These are phyloP conservation scores for Arthrobotrys pseudoclavata DNA, from an alignment of 2,329 filamentous ascomycete genomes.

Conservation along the genomic window DNA sequence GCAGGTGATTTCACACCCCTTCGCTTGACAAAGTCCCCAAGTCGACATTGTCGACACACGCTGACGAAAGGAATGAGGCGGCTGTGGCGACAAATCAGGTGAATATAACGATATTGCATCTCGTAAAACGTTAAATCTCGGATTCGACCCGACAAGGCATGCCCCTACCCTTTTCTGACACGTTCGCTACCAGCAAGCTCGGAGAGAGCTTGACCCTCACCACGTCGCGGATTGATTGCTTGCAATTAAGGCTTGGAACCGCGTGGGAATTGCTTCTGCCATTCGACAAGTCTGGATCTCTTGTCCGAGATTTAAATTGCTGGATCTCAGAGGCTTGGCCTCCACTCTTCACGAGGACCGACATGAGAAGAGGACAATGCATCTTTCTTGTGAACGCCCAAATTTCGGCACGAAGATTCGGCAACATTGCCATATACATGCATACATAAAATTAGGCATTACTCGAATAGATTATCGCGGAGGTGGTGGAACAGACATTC, in stretches of 20 bases:
- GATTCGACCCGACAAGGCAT: constrained; percentile 53
- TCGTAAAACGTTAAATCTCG: constrained; percentile 33
- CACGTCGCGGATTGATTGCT: constrained; percentile 51
- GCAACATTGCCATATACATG: constrained; percentile 33
- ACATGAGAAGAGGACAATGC: constrained; percentile 30
- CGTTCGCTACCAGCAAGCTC: constrained; percentile 45
- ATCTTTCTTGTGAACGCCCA: constrained; percentile 31
- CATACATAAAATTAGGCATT: constrained; percentile 3
- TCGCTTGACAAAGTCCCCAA: constrained; percentile 8
- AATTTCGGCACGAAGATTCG: constrained; percentile 45
- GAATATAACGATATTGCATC: constrained; percentile 31
- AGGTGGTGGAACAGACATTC: constrained; percentile 21
- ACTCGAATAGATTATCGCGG: constrained; percentile 10
- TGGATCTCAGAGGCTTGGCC: constrained; percentile 23
- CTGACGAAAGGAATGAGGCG: constrained; percentile 36
- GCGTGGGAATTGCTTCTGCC: constrained; percentile 54
- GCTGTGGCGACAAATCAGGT: constrained; percentile 38
- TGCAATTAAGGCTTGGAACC: constrained; percentile 45
- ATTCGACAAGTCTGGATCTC: constrained; percentile 40
- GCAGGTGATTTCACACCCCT: constrained; percentile 25
- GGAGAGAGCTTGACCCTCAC: constrained; percentile 32
- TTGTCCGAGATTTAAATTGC: constrained; percentile 29
- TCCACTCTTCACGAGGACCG: constrained; percentile 14
- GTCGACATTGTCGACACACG: background rate
- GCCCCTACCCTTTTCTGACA: constrained; percentile 40